A percentile compares a stretch with the other conserved stretches of the same genome.
Evolutionary conservation across 2,329 filamentous ascomycete genomes (phyloP).

Genomic region (Cephalotrichum gorgonifer): DNA sequence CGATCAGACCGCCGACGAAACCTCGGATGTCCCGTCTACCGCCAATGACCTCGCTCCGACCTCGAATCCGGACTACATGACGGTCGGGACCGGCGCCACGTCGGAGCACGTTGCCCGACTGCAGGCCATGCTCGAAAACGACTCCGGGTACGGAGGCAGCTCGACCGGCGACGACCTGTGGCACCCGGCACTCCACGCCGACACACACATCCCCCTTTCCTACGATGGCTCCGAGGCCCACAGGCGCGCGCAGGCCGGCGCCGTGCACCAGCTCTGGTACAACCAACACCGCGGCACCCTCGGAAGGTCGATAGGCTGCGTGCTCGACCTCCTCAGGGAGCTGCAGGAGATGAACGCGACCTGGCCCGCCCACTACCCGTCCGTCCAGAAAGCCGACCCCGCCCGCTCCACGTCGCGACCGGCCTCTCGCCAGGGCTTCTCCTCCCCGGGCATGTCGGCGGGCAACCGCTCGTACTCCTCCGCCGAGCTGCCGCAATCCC

Average conservation of each 20-base stretch:
- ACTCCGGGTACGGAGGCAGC: constrained; percentile 89
- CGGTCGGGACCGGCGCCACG: constrained; percentile 71
- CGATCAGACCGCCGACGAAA: constrained; percentile 14
- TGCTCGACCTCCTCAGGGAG: constrained; percentile 71
- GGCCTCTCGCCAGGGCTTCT: constrained; percentile 49
- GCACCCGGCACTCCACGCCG: constrained; percentile 19
- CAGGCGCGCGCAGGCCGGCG: constrained; percentile 51
- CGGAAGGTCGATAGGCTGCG: constrained; percentile 77
- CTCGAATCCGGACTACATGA: constrained; percentile 63
- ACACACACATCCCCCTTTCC: constrained; percentile 10
- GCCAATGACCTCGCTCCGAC: constrained; percentile 16
- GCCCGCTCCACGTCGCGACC: constrained; percentile 11
- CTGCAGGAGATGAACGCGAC: constrained; percentile 81
- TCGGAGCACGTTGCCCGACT: constrained; percentile 74
- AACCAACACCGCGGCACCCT: constrained; percentile 84
- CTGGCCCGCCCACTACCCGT: constrained; percentile 94
- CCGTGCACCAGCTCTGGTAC: constrained; percentile 88
- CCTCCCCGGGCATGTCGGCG: constrained; percentile 52
- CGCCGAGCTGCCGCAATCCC: constrained; percentile 5
- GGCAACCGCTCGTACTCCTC: constrained; percentile 57
- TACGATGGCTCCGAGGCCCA: constrained; percentile 25
- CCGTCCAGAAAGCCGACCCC: constrained; percentile 55
- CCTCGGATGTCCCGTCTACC: constrained; percentile 14
- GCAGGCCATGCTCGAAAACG: constrained; percentile 70
- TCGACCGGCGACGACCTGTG: constrained; percentile 51